Evolutionary conservation across 2,329 filamentous ascomycete species (phyloP), one percentile per base, ranked within the genome.

Genomic region (Mollisia scopiformis): DNA sequence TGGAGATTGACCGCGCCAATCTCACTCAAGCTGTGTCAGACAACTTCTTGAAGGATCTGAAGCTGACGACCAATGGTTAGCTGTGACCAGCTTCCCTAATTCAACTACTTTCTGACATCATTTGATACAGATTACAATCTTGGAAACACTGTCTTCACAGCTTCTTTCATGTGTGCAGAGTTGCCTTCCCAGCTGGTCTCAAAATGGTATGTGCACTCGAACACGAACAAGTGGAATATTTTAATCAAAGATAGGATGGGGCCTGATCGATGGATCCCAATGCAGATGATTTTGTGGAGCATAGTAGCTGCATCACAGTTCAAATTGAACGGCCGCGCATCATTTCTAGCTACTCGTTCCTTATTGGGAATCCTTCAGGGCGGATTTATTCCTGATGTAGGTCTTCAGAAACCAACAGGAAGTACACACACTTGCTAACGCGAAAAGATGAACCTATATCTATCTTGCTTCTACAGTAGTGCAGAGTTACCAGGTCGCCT

Each of bases 391-490:
- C 37, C 37, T n/a, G 37, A 39, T 25, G 41, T 46, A n/a, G 19
- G 37, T n/a, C 4, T 2, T 19, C 37, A 39, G 19, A 2, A 2
- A 39, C 19, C 3, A 16, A 16, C 7, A 6, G 11, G 37, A 2
- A 7, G 6, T 3, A 39, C n/a, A 39, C 13, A n/a, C 16, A 19
- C n/a, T n/a, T 2, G 16, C 37, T 39, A 16, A 39, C 19, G 16
- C 7, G 8, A n/a, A 19, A 14, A 39, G 37, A 39, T 39, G 41
- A 46, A 25, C 41, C 30, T 90, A 0, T 92, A 88, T 74, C 78
- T 92, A 5, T 88, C 85, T 2, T 93, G 93, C 73, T 93, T 89
- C 75, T 93, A 92, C 76, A 92, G 85, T 49, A 85, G 85, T 0
- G 81, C 81, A 55, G 59, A 61, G 43, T 50, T 61, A 11, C 59